Evolutionary conservation across 2,329 filamentous ascomycete species (phyloP).

Genomic region (Elsinoe ampelina): DNA sequence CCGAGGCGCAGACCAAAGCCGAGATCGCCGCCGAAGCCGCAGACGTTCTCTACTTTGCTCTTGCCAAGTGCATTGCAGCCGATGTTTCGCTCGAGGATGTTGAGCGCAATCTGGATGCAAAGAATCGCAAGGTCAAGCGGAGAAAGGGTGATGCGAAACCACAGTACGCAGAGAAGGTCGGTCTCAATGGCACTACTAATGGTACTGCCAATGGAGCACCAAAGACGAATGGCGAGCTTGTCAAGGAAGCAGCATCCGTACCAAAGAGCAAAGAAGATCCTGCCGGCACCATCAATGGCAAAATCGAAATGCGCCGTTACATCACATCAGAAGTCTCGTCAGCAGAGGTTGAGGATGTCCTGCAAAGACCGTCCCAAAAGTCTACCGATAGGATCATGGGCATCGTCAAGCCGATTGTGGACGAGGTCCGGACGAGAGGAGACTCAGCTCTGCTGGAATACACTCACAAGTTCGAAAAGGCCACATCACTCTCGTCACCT

Average conservation of each 20-base stretch:
- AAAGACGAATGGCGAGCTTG: constrained; percentile 29
- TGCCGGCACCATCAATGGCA: constrained; percentile 41
- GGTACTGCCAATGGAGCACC: constrained; percentile 20
- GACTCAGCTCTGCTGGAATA: constrained; percentile 85
- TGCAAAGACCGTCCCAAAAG: constrained; percentile 85
- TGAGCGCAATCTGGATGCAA: constrained; percentile 83
- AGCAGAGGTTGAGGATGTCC: constrained; percentile 59
- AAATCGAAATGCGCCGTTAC: constrained; percentile 76
- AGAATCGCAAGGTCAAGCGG: constrained; percentile 90
- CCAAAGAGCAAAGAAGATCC: constrained; percentile 45
- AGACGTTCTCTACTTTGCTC: constrained; percentile 89
- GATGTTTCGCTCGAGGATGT: constrained; percentile 83
- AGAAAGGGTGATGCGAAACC: constrained; percentile 90
- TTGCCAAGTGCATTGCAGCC: constrained; percentile 77
- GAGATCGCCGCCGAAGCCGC: constrained; percentile 91
- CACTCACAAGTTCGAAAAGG: constrained; percentile 97
- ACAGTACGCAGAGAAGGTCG: constrained; percentile 78
- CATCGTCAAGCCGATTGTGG: constrained; percentile 85
- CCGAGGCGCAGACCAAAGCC: constrained; percentile 69
- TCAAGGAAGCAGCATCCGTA: constrained; percentile 45
- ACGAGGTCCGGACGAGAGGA: constrained; percentile 71
- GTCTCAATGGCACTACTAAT: constrained; percentile 41
- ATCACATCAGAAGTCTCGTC: constrained; percentile 56
- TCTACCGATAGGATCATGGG: constrained; percentile 90
- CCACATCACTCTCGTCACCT: constrained; percentile 78